These are phyloP conservation scores for Naumovozyma dairenensis DNA, from an alignment of 805 yeast genomes.

Conservation along the genomic window DNA sequence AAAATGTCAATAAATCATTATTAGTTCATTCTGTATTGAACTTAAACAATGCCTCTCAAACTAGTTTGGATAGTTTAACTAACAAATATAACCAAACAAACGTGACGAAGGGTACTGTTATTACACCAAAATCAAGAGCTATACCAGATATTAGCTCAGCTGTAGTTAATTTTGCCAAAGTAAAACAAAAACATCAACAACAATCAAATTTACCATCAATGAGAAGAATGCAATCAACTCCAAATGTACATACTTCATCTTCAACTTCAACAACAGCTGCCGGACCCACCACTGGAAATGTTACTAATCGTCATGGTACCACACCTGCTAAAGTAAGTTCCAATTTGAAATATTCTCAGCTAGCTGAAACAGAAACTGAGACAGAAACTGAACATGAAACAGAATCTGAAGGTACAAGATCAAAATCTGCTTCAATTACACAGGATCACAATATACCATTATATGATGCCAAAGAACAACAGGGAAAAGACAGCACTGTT, in stretches of 20 bases:
- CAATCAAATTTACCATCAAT: slow-evolving; percentile 25
- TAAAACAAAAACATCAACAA: slow-evolving; percentile 20
- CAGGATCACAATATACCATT: slow-evolving; percentile 4
- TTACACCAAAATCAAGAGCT: slow-evolving; percentile 28
- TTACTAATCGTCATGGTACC: not conserved
- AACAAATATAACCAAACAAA: slow-evolving; percentile 5
- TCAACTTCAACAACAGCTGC: not conserved
- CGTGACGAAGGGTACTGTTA: slow-evolving; percentile 20
- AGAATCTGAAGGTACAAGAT: not conserved
- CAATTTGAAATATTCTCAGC: slow-evolving; percentile 1
- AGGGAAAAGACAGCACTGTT: not conserved
- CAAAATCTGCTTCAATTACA: slow-evolving; percentile 2
- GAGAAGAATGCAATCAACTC: slow-evolving; percentile 21
- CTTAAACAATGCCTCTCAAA: slow-evolving; percentile 8
- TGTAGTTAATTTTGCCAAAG: slow-evolving; percentile 24
- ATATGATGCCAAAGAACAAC: not conserved
- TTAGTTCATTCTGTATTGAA: slow-evolving; percentile 18
- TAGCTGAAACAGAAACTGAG: slow-evolving; percentile 1
- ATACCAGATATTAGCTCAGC: slow-evolving; percentile 26
- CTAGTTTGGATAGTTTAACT: slow-evolving; percentile 10
- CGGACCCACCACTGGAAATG: not conserved
- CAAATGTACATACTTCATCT: not conserved
- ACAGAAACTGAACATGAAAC: not conserved
- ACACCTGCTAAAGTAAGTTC: not conserved
- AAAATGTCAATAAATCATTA: slow-evolving; percentile 22